Base-by-base conservation (phyloP, 192 early-diverging fungal species). In the Coemansia sp. region DNA sequence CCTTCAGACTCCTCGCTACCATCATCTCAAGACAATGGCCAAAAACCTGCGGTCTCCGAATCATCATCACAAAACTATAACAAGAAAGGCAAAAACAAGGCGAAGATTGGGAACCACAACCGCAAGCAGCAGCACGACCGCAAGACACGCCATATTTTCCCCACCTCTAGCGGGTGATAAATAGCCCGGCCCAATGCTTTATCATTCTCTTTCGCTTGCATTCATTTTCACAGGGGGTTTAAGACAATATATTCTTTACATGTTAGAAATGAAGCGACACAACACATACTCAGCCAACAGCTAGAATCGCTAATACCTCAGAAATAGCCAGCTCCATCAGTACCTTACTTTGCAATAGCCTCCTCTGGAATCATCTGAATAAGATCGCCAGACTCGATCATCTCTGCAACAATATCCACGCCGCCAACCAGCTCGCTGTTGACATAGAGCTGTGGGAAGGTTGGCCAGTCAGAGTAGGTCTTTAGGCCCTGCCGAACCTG, bases 381-480 rank as follows among this genome's bases (percentile, higher is more conserved):
- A 69, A 93, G 89, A 72, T 93, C 92, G 2, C 89, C 90, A 38
- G 81, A 88, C 56, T 86, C 85, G 40, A 92, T 86, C 92, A 99
- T 88, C 76, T 98, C 95, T 54, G 90, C 88, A 37, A 99, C 88
- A 84, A 99, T 95, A 74, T 99, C 97, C 70, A 98, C 79, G 21
- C 97, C 97, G 44, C 97, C 97, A 23, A 94, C 64, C 26, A 99
- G 83, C 76, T 99, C 95, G 50, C 97, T 93, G 59, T 93, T 87
- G 69, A 92, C 87, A 70, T 97, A 98, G 7, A 98, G 78, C 86
- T 96, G 95, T 3, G 97, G 97, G 75, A 87, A 97, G 0, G 97
- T 98, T 5, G 97, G 97, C 97, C 97, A 98, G 84, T 94, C 87
- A 23, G 89, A 90, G 76, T 88, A 93, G 40, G 86, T 86, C 85